phyloP scores from a whole-genome alignment of 1,284 basidiomycete species.

The Hymenochaete sp. region DNA sequence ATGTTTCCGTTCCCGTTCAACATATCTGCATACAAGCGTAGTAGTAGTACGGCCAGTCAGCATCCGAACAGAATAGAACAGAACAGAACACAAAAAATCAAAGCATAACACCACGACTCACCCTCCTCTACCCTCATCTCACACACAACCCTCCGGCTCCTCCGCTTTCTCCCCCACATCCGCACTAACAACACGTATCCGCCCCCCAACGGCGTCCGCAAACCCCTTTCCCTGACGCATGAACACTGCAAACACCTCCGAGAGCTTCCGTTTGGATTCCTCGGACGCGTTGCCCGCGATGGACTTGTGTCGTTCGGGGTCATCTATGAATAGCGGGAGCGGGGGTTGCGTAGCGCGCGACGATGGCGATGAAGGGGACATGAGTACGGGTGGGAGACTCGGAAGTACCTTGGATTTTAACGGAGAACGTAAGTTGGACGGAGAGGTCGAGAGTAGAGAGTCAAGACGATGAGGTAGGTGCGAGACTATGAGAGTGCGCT shows the following conservation, averaged over 20 bases:
- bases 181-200: conserved; percentile 33
- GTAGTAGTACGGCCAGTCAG: no score
- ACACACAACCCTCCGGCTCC: conserved; percentile 31
- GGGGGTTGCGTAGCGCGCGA: no score
- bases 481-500: no score
- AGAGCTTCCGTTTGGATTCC: conserved; percentile 30
- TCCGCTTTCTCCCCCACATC: conserved; percentile 32
- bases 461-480: no score
- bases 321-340: neutral
- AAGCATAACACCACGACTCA: no score
- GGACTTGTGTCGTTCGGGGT: neutral
- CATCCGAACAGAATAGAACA: no score
- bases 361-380: no score
- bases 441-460: no score
- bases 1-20: conserved; percentile 32
- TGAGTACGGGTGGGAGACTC: no score
- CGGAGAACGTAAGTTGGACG: no score
- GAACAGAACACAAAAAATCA: no score
- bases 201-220: conserved; percentile 25
- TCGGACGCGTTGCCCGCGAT: conserved; percentile 38
- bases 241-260: conserved; percentile 31
- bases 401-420: no score
- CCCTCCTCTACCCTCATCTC: conserved; percentile 40
- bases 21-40: conserved; percentile 37
- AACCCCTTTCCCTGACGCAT: conserved; percentile 28